phyloP scores from a whole-genome alignment of 202 grass and related monocot species.

The Schoenoplectus triqueter region DNA sequence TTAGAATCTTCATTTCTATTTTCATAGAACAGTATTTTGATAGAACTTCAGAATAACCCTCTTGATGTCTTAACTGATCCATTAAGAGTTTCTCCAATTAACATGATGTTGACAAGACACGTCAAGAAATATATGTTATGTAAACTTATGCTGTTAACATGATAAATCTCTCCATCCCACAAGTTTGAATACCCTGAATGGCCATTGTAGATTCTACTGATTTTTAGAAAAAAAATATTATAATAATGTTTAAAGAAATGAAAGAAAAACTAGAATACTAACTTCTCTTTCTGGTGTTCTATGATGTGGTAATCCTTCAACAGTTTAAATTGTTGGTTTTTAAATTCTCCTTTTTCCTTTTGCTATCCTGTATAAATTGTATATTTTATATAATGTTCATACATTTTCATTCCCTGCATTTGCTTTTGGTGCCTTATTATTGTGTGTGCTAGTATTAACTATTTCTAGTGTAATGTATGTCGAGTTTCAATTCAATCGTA shows the following conservation, averaged over 20 bases:
- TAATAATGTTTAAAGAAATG: background rate
- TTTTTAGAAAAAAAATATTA: background rate
- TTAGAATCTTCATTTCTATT: constrained; percentile 25
- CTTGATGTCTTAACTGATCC: background rate
- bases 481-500: too few relatives aligned
- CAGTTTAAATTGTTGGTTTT: background rate
- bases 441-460: background rate
- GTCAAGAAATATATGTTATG: background rate
- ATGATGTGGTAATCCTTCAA: background rate
- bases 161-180: background rate
- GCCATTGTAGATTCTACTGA: background rate
- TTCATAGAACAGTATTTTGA: constrained; percentile 15
- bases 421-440: too few relatives aligned
- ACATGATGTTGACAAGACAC: constrained; percentile 9
- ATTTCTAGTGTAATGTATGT: background rate
- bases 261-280: constrained; percentile 20
- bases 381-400: background rate
- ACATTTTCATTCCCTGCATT: background rate
- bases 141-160: constrained; percentile 9
- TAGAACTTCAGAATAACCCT: constrained; percentile 13
- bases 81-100: constrained; percentile 1
- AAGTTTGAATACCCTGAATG: constrained; percentile 16
- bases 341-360: background rate
- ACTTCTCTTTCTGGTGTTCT: background rate
- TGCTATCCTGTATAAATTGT: constrained; percentile 16